Evolutionary conservation across 768 basidiomycete genomes (phyloP).

Genomic region (Tubosaeta sp.): DNA sequence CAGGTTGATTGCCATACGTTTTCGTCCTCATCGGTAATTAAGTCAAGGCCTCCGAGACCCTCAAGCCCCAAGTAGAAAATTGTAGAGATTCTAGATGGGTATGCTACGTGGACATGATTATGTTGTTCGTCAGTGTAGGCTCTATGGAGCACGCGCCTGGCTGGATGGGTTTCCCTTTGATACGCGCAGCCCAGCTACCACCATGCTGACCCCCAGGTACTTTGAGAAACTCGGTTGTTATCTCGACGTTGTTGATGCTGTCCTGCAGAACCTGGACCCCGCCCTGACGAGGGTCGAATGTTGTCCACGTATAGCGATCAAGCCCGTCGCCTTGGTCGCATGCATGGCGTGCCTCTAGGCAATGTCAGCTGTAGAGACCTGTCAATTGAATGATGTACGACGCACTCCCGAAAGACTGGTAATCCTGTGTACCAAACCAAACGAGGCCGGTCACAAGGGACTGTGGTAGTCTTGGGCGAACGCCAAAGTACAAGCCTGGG

Average conservation of each 20-base stretch:
- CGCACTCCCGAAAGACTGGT: constrained; percentile 63
- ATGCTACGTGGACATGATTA: constrained; percentile 23
- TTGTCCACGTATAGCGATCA: constrained; percentile 80
- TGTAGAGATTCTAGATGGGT: constrained; percentile 63
- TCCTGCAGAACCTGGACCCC: constrained; percentile 85
- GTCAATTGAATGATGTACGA: constrained; percentile 10
- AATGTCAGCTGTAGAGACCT: constrained; percentile 1
- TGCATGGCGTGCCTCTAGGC: constrained; percentile 70
- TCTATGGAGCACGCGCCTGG: constrained; percentile 36
- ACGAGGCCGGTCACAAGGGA: constrained; percentile 91
- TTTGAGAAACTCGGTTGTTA: constrained; percentile 85
- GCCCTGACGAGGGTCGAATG: constrained; percentile 81
- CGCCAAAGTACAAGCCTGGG: constrained; percentile 93
- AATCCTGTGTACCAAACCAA: constrained; percentile 92
- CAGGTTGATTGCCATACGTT: constrained; percentile 46
- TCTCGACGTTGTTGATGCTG: constrained; percentile 73
- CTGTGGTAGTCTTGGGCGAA: constrained; percentile 78
- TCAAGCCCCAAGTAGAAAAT: constrained; percentile 89
- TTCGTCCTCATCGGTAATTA: constrained; percentile 73
- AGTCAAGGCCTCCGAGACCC: constrained; percentile 75
- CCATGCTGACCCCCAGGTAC: constrained; percentile 77
- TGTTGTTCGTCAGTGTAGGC: constrained; percentile 20
- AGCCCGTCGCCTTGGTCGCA: constrained; percentile 87
- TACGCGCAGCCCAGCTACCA: constrained; percentile 84
- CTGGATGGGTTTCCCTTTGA: constrained; percentile 77